phyloP scores from a whole-genome alignment of 192 early-diverging fungal species.

The Mortierella antarctica region DNA sequence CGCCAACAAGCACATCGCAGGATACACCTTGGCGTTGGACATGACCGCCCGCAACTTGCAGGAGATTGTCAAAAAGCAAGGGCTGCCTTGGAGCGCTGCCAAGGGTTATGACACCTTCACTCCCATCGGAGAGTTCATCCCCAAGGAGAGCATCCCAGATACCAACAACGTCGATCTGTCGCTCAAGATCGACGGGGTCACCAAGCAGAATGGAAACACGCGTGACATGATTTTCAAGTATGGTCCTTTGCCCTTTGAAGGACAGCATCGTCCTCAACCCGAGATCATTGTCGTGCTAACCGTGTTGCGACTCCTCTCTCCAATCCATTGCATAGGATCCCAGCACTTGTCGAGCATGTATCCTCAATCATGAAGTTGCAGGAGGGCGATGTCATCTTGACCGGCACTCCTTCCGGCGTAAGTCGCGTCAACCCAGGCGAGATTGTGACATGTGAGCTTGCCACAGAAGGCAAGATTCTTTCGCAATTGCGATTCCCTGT shows the following conservation, averaged over 20 bases:
- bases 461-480: conserved; percentile 43
- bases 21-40: conserved; percentile 91
- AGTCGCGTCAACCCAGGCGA: conserved; percentile 84
- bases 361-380: conserved; percentile 90
- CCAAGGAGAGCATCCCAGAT: conserved; percentile 73
- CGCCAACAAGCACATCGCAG: conserved; percentile 74
- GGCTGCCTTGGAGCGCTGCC: conserved; percentile 89
- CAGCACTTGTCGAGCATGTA: conserved; percentile 82
- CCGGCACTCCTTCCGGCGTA: conserved; percentile 91
- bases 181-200: conserved; percentile 80
- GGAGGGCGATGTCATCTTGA: conserved; percentile 89
- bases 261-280: background rate
- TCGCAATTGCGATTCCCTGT: conserved; percentile 60
- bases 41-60: conserved; percentile 92
- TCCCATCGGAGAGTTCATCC: conserved; percentile 87
- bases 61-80: conserved; percentile 82
- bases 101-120: conserved; percentile 98
- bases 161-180: conserved; percentile 78
- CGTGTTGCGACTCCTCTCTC: background rate
- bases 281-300: background rate
- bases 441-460: conserved; percentile 77
- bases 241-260: background rate
- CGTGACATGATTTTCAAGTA: conserved; percentile 94
- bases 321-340: conserved; percentile 63
- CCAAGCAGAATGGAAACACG: conserved; percentile 86